phyloP scores from a whole-genome alignment of 768 basidiomycete species.

The Lentinus tigrinus region DNA sequence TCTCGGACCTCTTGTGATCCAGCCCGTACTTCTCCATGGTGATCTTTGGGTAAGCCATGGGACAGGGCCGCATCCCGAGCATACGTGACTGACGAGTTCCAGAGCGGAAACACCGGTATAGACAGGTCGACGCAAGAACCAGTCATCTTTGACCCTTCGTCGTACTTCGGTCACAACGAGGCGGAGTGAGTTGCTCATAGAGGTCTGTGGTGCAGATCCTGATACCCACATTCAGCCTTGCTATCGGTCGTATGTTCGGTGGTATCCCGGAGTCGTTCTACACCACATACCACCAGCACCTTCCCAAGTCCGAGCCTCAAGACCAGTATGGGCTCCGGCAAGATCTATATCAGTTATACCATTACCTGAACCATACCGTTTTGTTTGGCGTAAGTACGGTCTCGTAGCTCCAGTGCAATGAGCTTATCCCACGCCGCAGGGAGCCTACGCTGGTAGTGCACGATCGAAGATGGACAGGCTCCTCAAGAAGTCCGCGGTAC shows the following conservation, averaged over 20 bases:
- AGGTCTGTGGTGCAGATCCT: constrained; percentile 3
- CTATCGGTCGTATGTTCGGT: constrained; percentile 79
- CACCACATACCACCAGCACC: constrained; percentile 57
- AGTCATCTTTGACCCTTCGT: constrained; percentile 76
- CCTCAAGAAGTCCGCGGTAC: constrained; percentile 29
- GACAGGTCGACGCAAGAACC: constrained; percentile 54
- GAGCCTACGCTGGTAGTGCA: constrained; percentile 54
- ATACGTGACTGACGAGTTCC: background rate
- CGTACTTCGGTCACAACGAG: constrained; percentile 79
- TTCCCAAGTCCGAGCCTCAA: constrained; percentile 63
- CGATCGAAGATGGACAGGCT: constrained; percentile 43
- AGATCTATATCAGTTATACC: constrained; percentile 77
- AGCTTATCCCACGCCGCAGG: constrained; percentile 24
- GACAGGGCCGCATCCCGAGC: background rate
- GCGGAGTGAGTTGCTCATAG: constrained; percentile 56
- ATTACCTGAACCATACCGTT: constrained; percentile 80
- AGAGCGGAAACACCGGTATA: constrained; percentile 76
- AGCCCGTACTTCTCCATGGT: constrained; percentile 74
- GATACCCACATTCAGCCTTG: constrained; percentile 44
- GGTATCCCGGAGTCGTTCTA: constrained; percentile 69
- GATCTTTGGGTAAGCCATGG: constrained; percentile 67
- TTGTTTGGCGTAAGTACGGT: constrained; percentile 65
- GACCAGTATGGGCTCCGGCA: constrained; percentile 62
- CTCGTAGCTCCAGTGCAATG: background rate
- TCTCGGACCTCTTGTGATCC: constrained; percentile 52